phyloP scores from a whole-genome alignment of 805 yeast genomes.

The Starmerella cellae region DNA sequence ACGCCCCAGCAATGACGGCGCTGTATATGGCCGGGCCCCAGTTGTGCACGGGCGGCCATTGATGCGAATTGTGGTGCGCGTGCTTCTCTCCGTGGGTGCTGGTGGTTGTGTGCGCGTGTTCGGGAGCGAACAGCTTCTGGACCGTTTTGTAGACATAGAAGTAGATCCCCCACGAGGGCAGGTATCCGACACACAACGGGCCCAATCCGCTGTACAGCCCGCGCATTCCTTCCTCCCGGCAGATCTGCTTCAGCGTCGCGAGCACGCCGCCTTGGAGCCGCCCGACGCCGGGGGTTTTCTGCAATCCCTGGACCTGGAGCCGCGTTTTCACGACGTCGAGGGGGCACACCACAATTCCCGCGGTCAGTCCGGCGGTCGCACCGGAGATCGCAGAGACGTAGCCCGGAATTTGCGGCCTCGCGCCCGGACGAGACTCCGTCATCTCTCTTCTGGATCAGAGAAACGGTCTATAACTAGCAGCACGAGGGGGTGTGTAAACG shows the following conservation, averaged over 20 bases:
- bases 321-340: constrained; percentile 90
- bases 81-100: too few relatives aligned
- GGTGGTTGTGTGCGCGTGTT: not conserved
- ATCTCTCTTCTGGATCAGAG: not conserved
- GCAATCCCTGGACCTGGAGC: constrained; percentile 73
- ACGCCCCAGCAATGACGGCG: constrained; percentile 81
- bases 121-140: constrained; percentile 21
- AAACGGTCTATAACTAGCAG: too few relatives aligned
- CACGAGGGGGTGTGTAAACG: too few relatives aligned
- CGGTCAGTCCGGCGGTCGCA: constrained; percentile 81
- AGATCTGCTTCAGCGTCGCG: constrained; percentile 53
- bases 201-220: constrained; percentile 84
- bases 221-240: constrained; percentile 60
- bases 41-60: not conserved
- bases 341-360: constrained; percentile 88
- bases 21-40: constrained; percentile 32
- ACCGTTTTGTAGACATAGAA: constrained; percentile 68
- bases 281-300: not conserved
- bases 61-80: constrained; percentile 16
- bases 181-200: constrained; percentile 86
- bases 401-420: constrained; percentile 6
- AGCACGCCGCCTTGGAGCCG: constrained; percentile 20
- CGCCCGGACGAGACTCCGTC: not conserved
- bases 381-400: constrained; percentile 66
- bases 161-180: constrained; percentile 96